Evolutionary conservation across 352 stramenopile genomes (phyloP).

Genomic region (Thraustochytrium sp.): DNA sequence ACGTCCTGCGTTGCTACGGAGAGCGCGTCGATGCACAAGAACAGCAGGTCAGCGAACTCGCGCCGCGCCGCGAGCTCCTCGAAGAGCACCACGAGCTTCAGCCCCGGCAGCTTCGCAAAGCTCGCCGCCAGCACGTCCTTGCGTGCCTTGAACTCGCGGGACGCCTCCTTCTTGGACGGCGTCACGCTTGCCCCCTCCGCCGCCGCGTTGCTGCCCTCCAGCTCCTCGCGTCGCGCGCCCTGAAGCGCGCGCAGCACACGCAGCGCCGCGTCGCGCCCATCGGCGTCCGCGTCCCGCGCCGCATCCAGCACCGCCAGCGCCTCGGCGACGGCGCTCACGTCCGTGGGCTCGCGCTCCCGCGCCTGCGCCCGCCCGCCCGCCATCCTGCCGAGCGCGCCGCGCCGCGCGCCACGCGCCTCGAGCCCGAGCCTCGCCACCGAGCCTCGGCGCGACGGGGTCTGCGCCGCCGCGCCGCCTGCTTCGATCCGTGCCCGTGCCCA

Average conservation of each 20-base stretch:
- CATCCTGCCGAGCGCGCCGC: no score
- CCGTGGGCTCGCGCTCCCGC: no score
- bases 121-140: background rate
- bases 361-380: no score
- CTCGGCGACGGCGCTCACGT: no score
- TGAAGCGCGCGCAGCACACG: background rate
- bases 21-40: background rate
- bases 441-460: no score
- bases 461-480: no score
- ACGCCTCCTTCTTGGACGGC: background rate
- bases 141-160: no score
- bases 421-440: no score
- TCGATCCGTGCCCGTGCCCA: no score
- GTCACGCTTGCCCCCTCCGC: background rate
- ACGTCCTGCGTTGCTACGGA: background rate
- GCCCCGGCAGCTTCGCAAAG: no score
- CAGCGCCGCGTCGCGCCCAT: background rate
- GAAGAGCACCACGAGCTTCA: background rate
- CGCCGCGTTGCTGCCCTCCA: background rate
- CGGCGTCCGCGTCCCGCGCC: background rate
- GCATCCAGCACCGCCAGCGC: no score
- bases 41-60: background rate
- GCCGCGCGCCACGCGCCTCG: no score
- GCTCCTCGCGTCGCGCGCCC: background rate
- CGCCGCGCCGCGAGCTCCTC: background rate